Evolutionary conservation across 495 filamentous ascomycete species (phyloP).

Genomic region (Aspergillus saccharolyticus): DNA sequence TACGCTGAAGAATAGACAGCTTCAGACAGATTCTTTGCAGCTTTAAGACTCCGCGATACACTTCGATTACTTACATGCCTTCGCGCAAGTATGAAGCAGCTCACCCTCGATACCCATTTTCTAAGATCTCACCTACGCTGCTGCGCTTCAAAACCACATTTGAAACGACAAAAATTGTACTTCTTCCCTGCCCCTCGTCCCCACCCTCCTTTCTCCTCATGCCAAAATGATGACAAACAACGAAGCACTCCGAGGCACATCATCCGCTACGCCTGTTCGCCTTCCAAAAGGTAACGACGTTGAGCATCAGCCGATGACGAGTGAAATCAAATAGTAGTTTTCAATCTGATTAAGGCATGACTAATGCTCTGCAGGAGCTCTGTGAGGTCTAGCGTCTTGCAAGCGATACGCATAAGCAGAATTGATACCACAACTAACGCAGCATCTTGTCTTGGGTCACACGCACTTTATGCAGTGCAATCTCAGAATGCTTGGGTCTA

Average conservation of each 20-base stretch:
- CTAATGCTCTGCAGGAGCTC: no score
- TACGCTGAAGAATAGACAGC: no score
- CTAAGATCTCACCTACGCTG: no score
- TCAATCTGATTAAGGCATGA: conserved; percentile 23
- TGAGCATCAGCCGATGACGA: conserved; percentile 31
- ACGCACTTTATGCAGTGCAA: not conserved
- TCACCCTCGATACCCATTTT: no score
- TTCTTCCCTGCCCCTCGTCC: conserved; percentile 1
- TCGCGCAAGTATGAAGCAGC: no score
- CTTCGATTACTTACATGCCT: no score
- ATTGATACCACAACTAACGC: not conserved
- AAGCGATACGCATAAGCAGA: not conserved
- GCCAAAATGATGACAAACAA: conserved; percentile 28
- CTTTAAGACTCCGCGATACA: no score
- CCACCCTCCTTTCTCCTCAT: not conserved
- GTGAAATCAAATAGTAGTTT: conserved; percentile 37
- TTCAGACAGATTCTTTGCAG: no score
- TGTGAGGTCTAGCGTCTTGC: not conserved
- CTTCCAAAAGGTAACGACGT: conserved; percentile 28
- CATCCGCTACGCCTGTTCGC: conserved; percentile 24
- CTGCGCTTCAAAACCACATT: no score
- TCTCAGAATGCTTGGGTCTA: no score
- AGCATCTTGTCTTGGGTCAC: not conserved
- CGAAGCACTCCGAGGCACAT: conserved; percentile 29
- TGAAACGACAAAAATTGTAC: no score